phyloP scores from a whole-genome alignment of 2,329 filamentous ascomycete species.

The Fusarium haematococcum region DNA sequence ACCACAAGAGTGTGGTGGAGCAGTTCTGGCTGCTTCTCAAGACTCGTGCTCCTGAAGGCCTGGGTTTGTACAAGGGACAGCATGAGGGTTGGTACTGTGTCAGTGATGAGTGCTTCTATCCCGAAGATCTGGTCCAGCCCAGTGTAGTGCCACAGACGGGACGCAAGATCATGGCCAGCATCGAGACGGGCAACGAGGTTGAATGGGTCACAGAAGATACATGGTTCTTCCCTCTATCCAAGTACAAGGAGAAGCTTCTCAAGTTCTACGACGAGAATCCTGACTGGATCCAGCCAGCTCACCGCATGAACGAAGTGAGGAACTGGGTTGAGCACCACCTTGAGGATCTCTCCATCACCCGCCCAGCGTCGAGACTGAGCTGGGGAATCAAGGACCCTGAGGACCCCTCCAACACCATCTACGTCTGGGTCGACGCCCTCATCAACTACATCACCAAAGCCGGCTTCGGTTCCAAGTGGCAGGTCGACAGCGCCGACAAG shows the following conservation, averaged over 20 bases:
- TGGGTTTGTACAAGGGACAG: slow-evolving; percentile 84
- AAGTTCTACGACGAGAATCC: slow-evolving; percentile 84
- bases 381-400: slow-evolving; percentile 94
- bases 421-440: slow-evolving; percentile 97
- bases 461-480: slow-evolving; percentile 75
- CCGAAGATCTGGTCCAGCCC: slow-evolving; percentile 78
- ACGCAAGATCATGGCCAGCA: slow-evolving; percentile 82
- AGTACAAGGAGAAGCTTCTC: slow-evolving; percentile 82
- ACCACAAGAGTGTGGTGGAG: slow-evolving; percentile 86
- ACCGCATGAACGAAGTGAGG: slow-evolving; percentile 83
- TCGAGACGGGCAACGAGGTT: slow-evolving; percentile 91
- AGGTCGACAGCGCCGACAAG: slow-evolving; percentile 70
- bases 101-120: slow-evolving; percentile 96
- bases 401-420: slow-evolving; percentile 89
- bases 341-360: slow-evolving; percentile 88
- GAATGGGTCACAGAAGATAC: slow-evolving; percentile 95
- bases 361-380: slow-evolving; percentile 79
- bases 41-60: slow-evolving; percentile 63
- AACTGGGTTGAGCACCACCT: slow-evolving; percentile 81
- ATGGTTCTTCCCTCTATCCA: slow-evolving; percentile 93
- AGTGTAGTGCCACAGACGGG: slow-evolving; percentile 84
- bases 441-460: slow-evolving; percentile 93
- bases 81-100: slow-evolving; percentile 98
- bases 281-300: slow-evolving; percentile 77
- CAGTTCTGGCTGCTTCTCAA: slow-evolving; percentile 89